Base-by-base conservation (phyloP, 139 green algal species). In the Auxenochlorella pyrenoidosa region DNA sequence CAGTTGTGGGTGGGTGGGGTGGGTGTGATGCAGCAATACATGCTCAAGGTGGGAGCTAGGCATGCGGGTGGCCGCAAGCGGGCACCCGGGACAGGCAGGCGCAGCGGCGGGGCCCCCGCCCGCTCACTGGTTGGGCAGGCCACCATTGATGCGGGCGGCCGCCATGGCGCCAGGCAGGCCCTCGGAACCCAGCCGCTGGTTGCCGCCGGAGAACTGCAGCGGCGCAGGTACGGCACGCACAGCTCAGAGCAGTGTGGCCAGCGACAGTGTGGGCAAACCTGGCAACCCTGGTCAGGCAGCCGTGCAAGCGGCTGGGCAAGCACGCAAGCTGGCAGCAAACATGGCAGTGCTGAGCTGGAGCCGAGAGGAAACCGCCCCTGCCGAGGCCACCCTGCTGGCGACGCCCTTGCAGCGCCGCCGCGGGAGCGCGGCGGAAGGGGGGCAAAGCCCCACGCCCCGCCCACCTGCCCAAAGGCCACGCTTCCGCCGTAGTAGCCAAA, bases 131-230 rank as follows among this genome's bases (percentile, higher is more conserved):
- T 85, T 85, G 15, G 80, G 80, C 8, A 77, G 10, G 65, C 51
- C 68, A 18, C 51, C 75, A 32, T 88, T 82, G 58, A 88, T 32
- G 40, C 83, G 66, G 22, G 75, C 83, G 2, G 70, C 60, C 34
- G 85, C 87, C 66, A 88, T 85, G 3, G 81, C 87, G 5, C 81
- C 87, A 0, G 87, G 80, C 59, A 90, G 81, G 47, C 59, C 83
- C 73, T 66, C 71, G 2, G 70, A 36, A 22, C 60, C 87, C 40
- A 63, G 34, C 71, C 51, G 32, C 75, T 90, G 87, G 63, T 90
- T 88, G 58, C 87, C 87, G 3, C 81, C 87, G 0, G 82, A 79
- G 65, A 90, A 90, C 82, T 76, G 75, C 44, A 54, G 36, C 24
- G 59, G 41, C 41, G 12, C 47, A 6, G 26, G 59, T 36, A 5